Percentiles rank a stretch among this genome's conserved stretches.
These are phyloP conservation scores for Didymella pinodella DNA, from an alignment of 2,329 filamentous ascomycete genomes.

Conservation along the genomic window DNA sequence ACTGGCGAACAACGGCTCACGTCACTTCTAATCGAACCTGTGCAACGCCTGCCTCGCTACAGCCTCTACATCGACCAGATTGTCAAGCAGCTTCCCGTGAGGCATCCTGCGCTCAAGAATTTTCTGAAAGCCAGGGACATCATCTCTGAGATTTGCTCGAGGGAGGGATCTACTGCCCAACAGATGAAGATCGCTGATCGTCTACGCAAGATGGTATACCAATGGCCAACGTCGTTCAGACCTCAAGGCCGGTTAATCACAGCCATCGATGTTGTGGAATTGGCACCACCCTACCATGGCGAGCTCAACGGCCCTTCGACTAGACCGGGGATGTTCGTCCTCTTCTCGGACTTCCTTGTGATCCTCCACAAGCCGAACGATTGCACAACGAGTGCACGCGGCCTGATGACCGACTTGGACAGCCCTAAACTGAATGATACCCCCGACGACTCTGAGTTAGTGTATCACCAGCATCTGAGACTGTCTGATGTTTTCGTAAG, in stretches of 20 bases:
- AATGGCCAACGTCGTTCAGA: constrained; percentile 76
- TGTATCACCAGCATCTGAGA: constrained; percentile 75
- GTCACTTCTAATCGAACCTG: constrained; percentile 93
- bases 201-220: constrained; percentile 77
- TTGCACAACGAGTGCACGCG: constrained; percentile 73
- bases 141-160: constrained; percentile 94
- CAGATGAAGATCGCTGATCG: constrained; percentile 77
- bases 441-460: constrained; percentile 64
- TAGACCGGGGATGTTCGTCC: constrained; percentile 72
- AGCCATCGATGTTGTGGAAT: constrained; percentile 80
- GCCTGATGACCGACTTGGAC: constrained; percentile 84
- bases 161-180: constrained; percentile 75
- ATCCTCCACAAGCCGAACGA: constrained; percentile 75
- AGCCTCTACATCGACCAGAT: constrained; percentile 97
- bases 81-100: constrained; percentile 80
- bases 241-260: constrained; percentile 81
- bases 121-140: constrained; percentile 91
- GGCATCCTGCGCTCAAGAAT: constrained; percentile 81
- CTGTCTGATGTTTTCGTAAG: constrained; percentile 76
- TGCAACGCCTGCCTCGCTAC: constrained; percentile 92
- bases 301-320: constrained; percentile 57
- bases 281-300: constrained; percentile 73
- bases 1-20: constrained; percentile 90
- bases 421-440: constrained; percentile 66
- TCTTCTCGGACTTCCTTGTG: constrained; percentile 85